A percentile compares a stretch with the other conserved stretches of the same genome.
Evolutionary conservation across 352 stramenopile genomes (phyloP).

Genomic region (Phytophthora citricola): DNA sequence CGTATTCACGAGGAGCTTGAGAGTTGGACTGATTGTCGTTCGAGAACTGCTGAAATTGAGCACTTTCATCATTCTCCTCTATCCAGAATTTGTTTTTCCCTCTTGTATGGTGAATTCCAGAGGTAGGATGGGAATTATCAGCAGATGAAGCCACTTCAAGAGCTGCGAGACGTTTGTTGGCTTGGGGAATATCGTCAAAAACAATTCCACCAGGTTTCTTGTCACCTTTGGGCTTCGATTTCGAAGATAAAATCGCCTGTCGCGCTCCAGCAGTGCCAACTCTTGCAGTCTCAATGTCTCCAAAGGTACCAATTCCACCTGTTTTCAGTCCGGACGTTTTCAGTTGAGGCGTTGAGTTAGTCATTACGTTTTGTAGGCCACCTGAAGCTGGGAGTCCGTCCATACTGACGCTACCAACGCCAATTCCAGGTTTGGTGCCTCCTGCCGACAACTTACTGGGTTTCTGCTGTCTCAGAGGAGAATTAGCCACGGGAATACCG

Average conservation of each 20-base stretch:
- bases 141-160: slow-evolving; percentile 6
- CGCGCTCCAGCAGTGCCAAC: slow-evolving; percentile 9
- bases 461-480: slow-evolving; percentile 7
- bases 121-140: no score
- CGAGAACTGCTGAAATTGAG: background rate
- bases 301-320: slow-evolving; percentile 6
- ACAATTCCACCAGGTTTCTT: slow-evolving; percentile 12
- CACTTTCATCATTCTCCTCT: background rate
- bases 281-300: slow-evolving; percentile 2
- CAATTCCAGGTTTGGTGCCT: slow-evolving; percentile 2
- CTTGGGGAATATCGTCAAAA: slow-evolving; percentile 15
- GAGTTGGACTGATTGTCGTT: background rate
- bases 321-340: slow-evolving; percentile 5
- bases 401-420: slow-evolving; percentile 6
- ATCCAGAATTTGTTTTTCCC: background rate
- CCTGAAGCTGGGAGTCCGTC: slow-evolving; percentile 5
- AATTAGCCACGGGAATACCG: background rate
- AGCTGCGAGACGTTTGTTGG: slow-evolving; percentile 7
- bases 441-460: slow-evolving; percentile 11
- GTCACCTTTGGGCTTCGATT: slow-evolving; percentile 9
- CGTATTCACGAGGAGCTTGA: slow-evolving; percentile 9
- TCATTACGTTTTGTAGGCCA: background rate
- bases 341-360: slow-evolving; percentile 15
- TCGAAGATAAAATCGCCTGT: slow-evolving; percentile 12
- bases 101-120: no score